These are phyloP conservation scores for Arachnomyces sp. DNA, from an alignment of 2,329 filamentous ascomycete genomes.

Conservation along the genomic window DNA sequence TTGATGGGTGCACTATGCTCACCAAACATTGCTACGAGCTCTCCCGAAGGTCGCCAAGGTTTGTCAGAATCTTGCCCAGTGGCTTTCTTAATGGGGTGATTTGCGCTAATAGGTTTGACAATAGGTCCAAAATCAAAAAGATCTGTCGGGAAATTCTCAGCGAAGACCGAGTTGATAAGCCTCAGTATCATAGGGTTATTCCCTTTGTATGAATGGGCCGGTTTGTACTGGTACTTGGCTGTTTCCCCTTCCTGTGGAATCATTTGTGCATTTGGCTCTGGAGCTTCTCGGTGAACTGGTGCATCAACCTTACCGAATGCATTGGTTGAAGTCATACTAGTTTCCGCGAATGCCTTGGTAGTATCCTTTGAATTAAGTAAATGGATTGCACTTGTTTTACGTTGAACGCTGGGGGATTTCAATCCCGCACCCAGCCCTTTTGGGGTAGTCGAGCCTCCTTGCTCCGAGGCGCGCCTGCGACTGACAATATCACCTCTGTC, in stretches of 20 bases:
- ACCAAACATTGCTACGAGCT: slow-evolving; percentile 76
- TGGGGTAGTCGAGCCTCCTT: slow-evolving; percentile 23
- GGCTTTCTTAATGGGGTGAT: slow-evolving; percentile 46
- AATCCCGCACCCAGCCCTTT: no score
- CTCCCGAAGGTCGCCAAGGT: slow-evolving; percentile 76
- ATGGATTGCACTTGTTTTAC: slow-evolving; percentile 51
- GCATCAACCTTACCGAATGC: slow-evolving; percentile 59
- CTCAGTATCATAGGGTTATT: slow-evolving; percentile 58
- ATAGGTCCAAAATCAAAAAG: slow-evolving; percentile 66
- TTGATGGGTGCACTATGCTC: slow-evolving; percentile 81
- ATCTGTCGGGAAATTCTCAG: slow-evolving; percentile 54
- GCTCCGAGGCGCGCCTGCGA: slow-evolving; percentile 14
- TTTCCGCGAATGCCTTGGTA: slow-evolving; percentile 57
- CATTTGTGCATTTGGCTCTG: slow-evolving; percentile 30
- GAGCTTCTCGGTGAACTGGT: slow-evolving; percentile 34
- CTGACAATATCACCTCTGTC: slow-evolving; percentile 24
- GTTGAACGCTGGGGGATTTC: slow-evolving; percentile 20
- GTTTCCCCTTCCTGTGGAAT: slow-evolving; percentile 25
- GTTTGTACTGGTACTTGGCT: slow-evolving; percentile 43
- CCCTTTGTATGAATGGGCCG: slow-evolving; percentile 77
- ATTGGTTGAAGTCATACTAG: slow-evolving; percentile 55
- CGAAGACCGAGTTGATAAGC: slow-evolving; percentile 76
- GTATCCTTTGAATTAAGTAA: slow-evolving; percentile 52
- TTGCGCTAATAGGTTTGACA: slow-evolving; percentile 58
- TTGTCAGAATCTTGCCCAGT: slow-evolving; percentile 49